phyloP scores from a whole-genome alignment of 192 early-diverging fungal species.

The Physocladia obscura region DNA sequence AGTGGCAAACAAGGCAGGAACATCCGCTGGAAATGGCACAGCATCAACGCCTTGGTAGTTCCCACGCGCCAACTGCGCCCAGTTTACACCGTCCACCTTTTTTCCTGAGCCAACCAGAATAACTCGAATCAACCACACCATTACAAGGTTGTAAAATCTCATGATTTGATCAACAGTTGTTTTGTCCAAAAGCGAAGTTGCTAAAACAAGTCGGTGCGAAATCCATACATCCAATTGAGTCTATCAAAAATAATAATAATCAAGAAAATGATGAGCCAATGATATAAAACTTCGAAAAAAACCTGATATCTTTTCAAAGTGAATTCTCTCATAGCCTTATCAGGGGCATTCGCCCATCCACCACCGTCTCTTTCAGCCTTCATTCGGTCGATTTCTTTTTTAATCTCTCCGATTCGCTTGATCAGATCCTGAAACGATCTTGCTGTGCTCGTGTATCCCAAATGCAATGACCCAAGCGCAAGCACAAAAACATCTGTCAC shows the following conservation, averaged over 20 bases:
- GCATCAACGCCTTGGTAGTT: slow-evolving; percentile 11
- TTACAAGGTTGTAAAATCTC: slow-evolving; percentile 85
- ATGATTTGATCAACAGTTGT: slow-evolving; percentile 62
- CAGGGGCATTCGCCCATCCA: slow-evolving; percentile 28
- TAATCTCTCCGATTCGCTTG: slow-evolving; percentile 68
- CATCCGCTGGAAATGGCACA: slow-evolving; percentile 55
- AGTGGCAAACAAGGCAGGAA: slow-evolving; percentile 63
- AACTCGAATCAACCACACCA: slow-evolving; percentile 82
- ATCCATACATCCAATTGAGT: slow-evolving; percentile 69
- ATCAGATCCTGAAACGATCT: slow-evolving; percentile 66
- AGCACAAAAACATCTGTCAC: slow-evolving; percentile 88
- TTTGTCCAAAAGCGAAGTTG: slow-evolving; percentile 76
- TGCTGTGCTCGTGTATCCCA: slow-evolving; percentile 73
- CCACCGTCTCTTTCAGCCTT: slow-evolving; percentile 55
- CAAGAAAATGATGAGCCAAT: not conserved
- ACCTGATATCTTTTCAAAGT: slow-evolving; percentile 60
- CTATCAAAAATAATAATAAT: slow-evolving; percentile 30
- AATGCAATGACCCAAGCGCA: slow-evolving; percentile 74
- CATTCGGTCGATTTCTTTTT: slow-evolving; percentile 66
- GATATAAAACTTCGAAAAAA: not conserved
- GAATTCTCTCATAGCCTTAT: slow-evolving; percentile 37
- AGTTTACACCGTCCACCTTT: slow-evolving; percentile 24
- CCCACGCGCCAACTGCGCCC: slow-evolving; percentile 41
- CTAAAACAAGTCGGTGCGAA: slow-evolving; percentile 67
- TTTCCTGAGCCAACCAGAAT: slow-evolving; percentile 36